Evolutionary conservation across 2,329 filamentous ascomycete species (phyloP).

Genomic region (Penicillium sp.): DNA sequence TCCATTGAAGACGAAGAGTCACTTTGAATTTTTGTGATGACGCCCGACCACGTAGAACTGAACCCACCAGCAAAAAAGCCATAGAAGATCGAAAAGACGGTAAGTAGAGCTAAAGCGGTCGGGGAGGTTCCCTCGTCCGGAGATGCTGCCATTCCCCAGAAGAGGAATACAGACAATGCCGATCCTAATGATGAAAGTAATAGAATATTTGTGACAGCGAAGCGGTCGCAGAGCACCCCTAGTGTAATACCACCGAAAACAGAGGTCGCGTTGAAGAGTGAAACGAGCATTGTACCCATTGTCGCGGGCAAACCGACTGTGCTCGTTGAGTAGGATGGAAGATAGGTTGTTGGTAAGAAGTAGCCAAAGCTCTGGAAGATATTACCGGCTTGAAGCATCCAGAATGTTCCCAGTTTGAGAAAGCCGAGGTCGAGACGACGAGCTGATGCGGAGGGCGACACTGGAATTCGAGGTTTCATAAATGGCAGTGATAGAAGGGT

Average conservation of each 20-base stretch:
- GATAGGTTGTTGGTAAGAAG: slow-evolving; percentile 42
- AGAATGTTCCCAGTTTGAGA: slow-evolving; percentile 40
- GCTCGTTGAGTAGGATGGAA: slow-evolving; percentile 39
- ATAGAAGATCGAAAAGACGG: slow-evolving; percentile 65
- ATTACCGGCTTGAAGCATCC: slow-evolving; percentile 47
- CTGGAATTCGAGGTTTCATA: slow-evolving; percentile 51
- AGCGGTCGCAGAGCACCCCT: slow-evolving; percentile 36
- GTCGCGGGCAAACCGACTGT: slow-evolving; percentile 33
- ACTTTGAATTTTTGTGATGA: slow-evolving; percentile 57
- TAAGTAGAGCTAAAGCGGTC: slow-evolving; percentile 55
- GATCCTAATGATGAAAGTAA: slow-evolving; percentile 61
- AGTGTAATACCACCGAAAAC: slow-evolving; percentile 35
- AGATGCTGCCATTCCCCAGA: slow-evolving; percentile 64
- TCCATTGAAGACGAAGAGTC: slow-evolving; percentile 33
- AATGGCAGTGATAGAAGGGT: slow-evolving; percentile 38
- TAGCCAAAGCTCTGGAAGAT: slow-evolving; percentile 45
- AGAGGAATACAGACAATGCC: slow-evolving; percentile 59
- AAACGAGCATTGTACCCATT: slow-evolving; percentile 37
- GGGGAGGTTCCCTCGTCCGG: slow-evolving; percentile 19
- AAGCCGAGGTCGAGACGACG: slow-evolving; percentile 42
- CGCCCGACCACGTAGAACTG: slow-evolving; percentile 63
- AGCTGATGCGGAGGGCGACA: slow-evolving; percentile 37
- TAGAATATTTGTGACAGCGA: slow-evolving; percentile 34
- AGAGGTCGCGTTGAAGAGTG: slow-evolving; percentile 40
- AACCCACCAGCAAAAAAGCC: slow-evolving; percentile 70